Conservation (phyloP, 371 early-diverging fungal species). For the Mucor ambiguus region DNA sequence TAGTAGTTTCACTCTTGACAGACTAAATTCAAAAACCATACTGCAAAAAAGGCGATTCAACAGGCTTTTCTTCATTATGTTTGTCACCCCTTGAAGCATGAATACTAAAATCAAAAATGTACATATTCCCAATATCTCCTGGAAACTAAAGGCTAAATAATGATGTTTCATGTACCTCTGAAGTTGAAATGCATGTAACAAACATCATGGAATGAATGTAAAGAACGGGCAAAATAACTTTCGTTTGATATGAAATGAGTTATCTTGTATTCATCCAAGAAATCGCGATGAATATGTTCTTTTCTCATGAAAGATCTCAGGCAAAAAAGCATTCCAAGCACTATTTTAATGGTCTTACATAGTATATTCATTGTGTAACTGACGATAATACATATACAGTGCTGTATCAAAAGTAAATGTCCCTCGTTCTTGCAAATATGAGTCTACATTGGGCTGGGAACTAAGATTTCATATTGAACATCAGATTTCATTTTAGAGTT, state of each 20-base stretch:
- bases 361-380: neutral
- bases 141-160: neutral
- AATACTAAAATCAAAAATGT: slow-evolving; percentile 7
- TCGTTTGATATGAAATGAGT: neutral
- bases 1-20: neutral
- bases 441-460: neutral
- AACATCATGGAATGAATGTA: neutral
- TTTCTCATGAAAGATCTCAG: neutral
- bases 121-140: slow-evolving; percentile 2
- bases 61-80: neutral
- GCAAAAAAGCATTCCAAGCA: neutral
- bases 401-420: neutral
- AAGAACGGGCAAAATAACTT: neutral
- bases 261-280: neutral
- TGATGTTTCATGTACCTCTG: slow-evolving; percentile 5
- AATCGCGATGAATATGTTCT: too few species aligned
- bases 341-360: neutral
- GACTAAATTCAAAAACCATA: neutral
- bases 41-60: neutral
- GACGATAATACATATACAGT: too few species aligned
- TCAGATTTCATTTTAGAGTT: neutral
- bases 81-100: neutral
- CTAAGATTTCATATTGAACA: neutral
- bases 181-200: neutral
- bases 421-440: neutral